phyloP scores from a whole-genome alignment of 2,329 filamentous ascomycete genomes.

The Trichophyton simii region DNA sequence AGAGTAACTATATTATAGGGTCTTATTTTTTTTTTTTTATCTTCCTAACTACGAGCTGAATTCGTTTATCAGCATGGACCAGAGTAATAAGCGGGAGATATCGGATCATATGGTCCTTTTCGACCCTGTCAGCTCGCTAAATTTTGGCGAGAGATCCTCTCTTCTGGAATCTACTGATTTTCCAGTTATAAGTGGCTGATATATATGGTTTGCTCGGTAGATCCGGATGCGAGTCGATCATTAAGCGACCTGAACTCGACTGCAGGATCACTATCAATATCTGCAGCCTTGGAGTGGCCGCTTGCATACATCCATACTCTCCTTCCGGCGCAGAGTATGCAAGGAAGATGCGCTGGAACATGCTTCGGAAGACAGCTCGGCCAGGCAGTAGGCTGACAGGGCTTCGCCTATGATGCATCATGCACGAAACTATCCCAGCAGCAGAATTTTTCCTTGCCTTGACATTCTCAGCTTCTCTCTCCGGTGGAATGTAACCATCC shows the following conservation, averaged over 20 bases:
- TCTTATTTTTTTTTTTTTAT: too few species aligned
- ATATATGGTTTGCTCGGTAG: not conserved
- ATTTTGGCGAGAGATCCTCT: not conserved
- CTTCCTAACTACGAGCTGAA: too few species aligned
- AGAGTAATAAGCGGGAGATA: not conserved
- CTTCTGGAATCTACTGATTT: too few species aligned
- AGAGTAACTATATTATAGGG: too few species aligned
- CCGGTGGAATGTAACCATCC: not conserved
- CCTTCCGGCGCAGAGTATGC: too few species aligned
- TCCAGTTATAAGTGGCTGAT: not conserved
- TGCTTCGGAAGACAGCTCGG: too few species aligned
- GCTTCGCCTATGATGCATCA: not conserved
- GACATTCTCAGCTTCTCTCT: not conserved
- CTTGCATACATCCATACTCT: not conserved
- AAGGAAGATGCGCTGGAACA: too few species aligned
- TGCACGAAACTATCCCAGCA: not conserved
- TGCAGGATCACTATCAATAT: not conserved
- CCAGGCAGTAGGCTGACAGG: not conserved
- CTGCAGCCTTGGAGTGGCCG: not conserved
- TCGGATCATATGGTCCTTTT: not conserved
- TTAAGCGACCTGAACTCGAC: not conserved
- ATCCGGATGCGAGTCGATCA: not conserved
- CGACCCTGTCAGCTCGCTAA: not conserved
- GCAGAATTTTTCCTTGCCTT: not conserved
- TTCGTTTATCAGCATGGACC: too few species aligned